Evolutionary conservation across 257 asterid species (phyloP).

Genomic region (Cynanchum wilfordii): DNA sequence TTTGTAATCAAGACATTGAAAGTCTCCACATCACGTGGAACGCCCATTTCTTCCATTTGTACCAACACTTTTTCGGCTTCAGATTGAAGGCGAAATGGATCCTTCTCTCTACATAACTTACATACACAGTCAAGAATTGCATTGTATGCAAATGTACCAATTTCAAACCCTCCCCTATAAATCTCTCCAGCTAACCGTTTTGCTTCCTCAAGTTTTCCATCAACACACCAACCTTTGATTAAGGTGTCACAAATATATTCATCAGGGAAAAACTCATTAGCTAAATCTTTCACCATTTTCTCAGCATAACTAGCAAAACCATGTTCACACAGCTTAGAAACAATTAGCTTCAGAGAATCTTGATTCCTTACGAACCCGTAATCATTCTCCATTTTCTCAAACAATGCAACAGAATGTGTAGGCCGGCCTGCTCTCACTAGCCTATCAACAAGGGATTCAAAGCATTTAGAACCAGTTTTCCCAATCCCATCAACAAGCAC

Average conservation of each 20-base stretch:
- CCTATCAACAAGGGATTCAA: slow-evolving; percentile 65
- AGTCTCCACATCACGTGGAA: slow-evolving; percentile 78
- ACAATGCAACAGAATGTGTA: slow-evolving; percentile 56
- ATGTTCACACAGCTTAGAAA: slow-evolving; percentile 54
- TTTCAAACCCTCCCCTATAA: slow-evolving; percentile 81
- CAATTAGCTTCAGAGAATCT: slow-evolving; percentile 55
- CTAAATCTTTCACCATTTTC: slow-evolving; percentile 76
- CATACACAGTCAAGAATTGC: slow-evolving; percentile 83
- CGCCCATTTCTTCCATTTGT: slow-evolving; percentile 80
- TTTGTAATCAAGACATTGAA: slow-evolving; percentile 74
- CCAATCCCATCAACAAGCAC: slow-evolving; percentile 55
- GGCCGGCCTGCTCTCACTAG: slow-evolving; percentile 82
- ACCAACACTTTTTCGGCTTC: slow-evolving; percentile 59
- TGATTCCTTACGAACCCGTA: slow-evolving; percentile 54
- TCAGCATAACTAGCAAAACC: slow-evolving; percentile 85
- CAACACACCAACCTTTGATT: slow-evolving; percentile 85
- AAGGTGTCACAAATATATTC: slow-evolving; percentile 65
- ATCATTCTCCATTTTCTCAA: slow-evolving; percentile 67
- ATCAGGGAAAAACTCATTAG: slow-evolving; percentile 86
- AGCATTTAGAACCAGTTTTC: slow-evolving; percentile 43
- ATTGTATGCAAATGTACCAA: slow-evolving; percentile 56
- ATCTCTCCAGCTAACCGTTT: slow-evolving; percentile 70
- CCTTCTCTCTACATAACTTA: slow-evolving; percentile 75
- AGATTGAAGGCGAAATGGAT: slow-evolving; percentile 55
- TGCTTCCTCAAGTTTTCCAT: slow-evolving; percentile 72